Percentiles rank a stretch among this genome's conserved stretches.
Conservation (phyloP, 352 stramenopile species). For the Phytophthora capsici region DNA sequence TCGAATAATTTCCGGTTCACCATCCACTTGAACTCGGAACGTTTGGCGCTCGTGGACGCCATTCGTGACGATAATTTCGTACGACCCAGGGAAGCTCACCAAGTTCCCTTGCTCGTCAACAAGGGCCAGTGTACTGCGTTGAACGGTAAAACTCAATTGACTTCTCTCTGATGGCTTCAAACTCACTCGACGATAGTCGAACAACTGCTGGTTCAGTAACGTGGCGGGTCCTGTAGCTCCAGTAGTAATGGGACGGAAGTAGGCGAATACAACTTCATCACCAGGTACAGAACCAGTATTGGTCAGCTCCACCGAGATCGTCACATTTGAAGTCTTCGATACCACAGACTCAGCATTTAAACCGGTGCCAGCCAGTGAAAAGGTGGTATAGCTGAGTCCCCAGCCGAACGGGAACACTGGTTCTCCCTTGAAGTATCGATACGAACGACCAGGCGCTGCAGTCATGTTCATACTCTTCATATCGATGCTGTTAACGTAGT, state of each 20-base stretch:
- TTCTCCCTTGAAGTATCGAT: slow-evolving; percentile 7
- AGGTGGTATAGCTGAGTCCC: slow-evolving; percentile 4
- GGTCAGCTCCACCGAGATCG: not conserved
- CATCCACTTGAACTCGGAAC: slow-evolving; percentile 1
- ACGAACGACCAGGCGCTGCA: not conserved
- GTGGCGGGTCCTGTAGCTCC: not conserved
- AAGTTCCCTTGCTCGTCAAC: slow-evolving; percentile 5
- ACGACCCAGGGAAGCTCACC: not conserved
- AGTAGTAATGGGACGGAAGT: not conserved
- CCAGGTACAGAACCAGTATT: not conserved
- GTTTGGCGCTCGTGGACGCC: not conserved
- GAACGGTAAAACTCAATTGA: not conserved
- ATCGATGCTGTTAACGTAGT: not conserved
- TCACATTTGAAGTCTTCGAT: not conserved
- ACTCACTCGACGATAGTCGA: not conserved
- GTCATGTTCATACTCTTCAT: slow-evolving; percentile 11
- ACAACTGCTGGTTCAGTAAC: slow-evolving; percentile 5
- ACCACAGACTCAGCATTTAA: not conserved
- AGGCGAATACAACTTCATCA: slow-evolving; percentile 5
- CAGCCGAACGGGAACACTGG: slow-evolving; percentile 2
- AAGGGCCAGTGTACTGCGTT: not conserved
- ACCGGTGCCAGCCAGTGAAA: not conserved
- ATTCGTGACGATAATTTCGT: slow-evolving; percentile 6
- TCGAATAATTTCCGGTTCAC: slow-evolving; percentile 1
- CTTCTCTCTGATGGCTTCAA: not conserved